Evolutionary conservation across 495 filamentous ascomycete species (phyloP), one percentile per base, ranked within the genome.

Genomic region (Trichodelitschia bisporula): DNA sequence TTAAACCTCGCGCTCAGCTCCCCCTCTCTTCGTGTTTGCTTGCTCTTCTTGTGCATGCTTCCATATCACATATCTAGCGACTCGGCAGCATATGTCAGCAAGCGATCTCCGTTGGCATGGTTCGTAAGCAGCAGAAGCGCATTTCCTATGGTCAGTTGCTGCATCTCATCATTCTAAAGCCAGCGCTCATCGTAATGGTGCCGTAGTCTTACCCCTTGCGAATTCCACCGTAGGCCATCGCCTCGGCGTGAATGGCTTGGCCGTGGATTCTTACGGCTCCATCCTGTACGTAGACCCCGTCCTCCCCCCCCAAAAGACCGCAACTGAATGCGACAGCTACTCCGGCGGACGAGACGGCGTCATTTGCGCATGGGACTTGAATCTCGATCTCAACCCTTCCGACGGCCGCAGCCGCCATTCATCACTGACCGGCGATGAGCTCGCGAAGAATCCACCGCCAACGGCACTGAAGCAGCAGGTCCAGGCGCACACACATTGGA

Each of bases 401-500:
- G 19, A 40, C 43, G 37, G 38, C 30, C 40, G 45, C 38, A 45
- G 15, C 38, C 31, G 29, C 33, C 26, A 5, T 28, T n/a, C n/a
- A n/a, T n/a, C n/a, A n/a, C n/a, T n/a, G n/a, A n/a, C n/a, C n/a
- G n/a, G n/a, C n/a, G n/a, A n/a, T n/a, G n/a, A n/a, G n/a, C n/a
- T n/a, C n/a, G n/a, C n/a, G n/a, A 42, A 50, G 33, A 44, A 41
- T 21, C 25, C 35, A 10, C 38, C 41, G 2, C 35, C 48, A n/a
- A 78, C 80, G 19, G 62, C 61, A n/a, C 84, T 84, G 49, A 70
- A 78, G 34, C 64, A 72, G 28, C 82, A 92, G 50, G 77, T 83
- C n/a, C 82, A 93, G 44, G 89, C 86, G 9, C 86, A 97, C 48
- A 95, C 83, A 17, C 84, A 95, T 50, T 95, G 86, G 86, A 75